Base-by-base conservation (phyloP, 768 basidiomycete genomes). In the Psilocybe sp. region DNA sequence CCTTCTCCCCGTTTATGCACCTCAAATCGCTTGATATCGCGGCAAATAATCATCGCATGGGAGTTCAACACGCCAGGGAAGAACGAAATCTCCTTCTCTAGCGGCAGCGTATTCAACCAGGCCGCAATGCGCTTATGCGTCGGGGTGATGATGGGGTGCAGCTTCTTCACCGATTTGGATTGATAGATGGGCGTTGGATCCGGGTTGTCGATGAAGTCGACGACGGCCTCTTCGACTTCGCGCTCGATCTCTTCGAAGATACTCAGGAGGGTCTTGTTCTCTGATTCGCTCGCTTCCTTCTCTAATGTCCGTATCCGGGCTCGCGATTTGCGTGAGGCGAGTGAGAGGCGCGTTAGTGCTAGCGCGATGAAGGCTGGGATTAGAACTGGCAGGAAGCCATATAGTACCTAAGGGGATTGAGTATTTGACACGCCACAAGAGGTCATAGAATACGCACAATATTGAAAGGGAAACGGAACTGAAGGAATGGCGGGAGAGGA, bases 21-120 rank as follows among this genome's bases (percentile, higher is more conserved):
- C 54, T 77, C 69, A 61, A 87, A 87, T 31, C 72, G 68, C 60
- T 82, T 73, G 47, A 81, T 64, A 53, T 91, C 88, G 39, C 90
- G 72, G 62, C 78, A 82, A 9, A 92, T 71, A 54, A 93, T 85
- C 49, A 80, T 71, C 4, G 77, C 87, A 66, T 93, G 90, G 20
- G 87, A 69, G 58, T 91, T 91, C 35, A 67, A 60, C 18, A 83
- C 73, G 1, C 68, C 67, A 15, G 73, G 67, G 56, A 92, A 83
- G 60, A 80, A 89, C 15, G 79, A 86, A 15, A 79, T 64, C 56
- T 87, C 78, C 67, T 92, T 92, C 70, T 81, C 76, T 41, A 92
- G 61, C 0, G 88, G 87, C 10, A 92, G 75, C 38, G 69, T 71
- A 64, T 92, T 92, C 35, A 93, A 70, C 64, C 72, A 77, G 5